Evolutionary conservation across 805 yeast species (phyloP), one percentile per base, ranked within the genome.

Genomic region (Diddensiella caesifluorescens): DNA sequence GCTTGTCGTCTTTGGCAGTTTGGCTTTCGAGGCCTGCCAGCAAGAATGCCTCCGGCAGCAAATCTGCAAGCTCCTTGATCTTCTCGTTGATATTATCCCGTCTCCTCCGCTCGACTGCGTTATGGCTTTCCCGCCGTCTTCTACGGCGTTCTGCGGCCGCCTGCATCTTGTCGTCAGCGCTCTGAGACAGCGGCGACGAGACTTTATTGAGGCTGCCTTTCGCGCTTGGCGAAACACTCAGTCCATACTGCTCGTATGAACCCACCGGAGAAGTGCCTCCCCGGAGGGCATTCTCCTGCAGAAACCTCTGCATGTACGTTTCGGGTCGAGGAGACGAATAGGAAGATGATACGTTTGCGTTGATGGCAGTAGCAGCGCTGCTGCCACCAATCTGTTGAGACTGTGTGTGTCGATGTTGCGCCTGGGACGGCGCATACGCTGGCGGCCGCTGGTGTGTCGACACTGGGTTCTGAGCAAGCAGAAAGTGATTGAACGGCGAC

Each of bases 91-190:
- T 89, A 52, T 86, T 70, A 60, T 90, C 97, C 48, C 97, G 72
- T 57, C 97, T 74, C 52, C 95, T 72, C 54, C 96, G 73, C 62
- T 89, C 97, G 3, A 89, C 97, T 1, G 95, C 95, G 58, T 89
- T 89, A 61, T 89, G 97, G 48, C 87, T 80, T 57, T 88, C 95
- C 46, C 95, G 68, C 48, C 95, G 73, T 48, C 95, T 72, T 47
- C 78, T 75, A 41, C 83, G 60, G 56, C 83, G 83, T 45, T 82
- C 87, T 3, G 74, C 61, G 28, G 73, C 32, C 18, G 42, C 22
- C 34, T 42, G 48, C 26, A 40, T 50, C 41, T 45, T 47, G 18
- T 47, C 46, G 31, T 49, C 53, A 16, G 40, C 39, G 27, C 46
- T 44, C 31, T 42, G 46, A 37, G 22, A 40, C 33, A 38, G 28